Evolutionary conservation across 2,329 filamentous ascomycete genomes (phyloP), one percentile per base, ranked within the genome.

Genomic region (Trichoderma breve): DNA sequence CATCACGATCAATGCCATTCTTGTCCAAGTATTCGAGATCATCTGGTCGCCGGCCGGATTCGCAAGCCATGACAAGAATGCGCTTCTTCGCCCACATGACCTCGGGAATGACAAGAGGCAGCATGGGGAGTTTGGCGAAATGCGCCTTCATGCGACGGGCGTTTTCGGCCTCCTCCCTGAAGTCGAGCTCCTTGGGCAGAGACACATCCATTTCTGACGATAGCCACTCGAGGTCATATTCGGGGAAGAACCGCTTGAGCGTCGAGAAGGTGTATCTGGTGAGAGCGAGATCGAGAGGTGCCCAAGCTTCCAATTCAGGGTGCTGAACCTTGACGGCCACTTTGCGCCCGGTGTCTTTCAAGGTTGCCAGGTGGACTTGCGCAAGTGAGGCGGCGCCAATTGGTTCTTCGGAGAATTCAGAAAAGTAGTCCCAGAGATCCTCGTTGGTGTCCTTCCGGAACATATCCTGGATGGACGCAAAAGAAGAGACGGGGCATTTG

Each of bases 291-390:
- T 99, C 96, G 12, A 99, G 86, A 30, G 91, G 92, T 18, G 94
- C 92, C 93, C 94, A 99, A 81, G 97, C 92, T 73, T 94, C 93
- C 70, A 99, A 84, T 4, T 89, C 88, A 1, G 96, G 96, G 82
- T 99, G 96, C 80, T 99, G 96, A 12, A 99, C 92, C 82, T 99
- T 99, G 77, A 99, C 96, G 0, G 96, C 96, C 11, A 99, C 96
- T 77, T 90, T 91, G 80, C 94, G 92, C 6, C 93, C 93, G 0
- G 90, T 93, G 73, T 92, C 93, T 77, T 91, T 93, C 68, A 98
- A 84, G 0, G 90, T 93, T 6, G 95, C 96, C 58, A 95, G 85
- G 80, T 99, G 96, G 1, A 99, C 96, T 80, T 99, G 96, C 0
- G 96, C 96, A 53, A 99, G 86, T 30, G 94, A 98, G 3, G 96